Percentiles rank a stretch among this genome's conserved stretches.
phyloP scores from a whole-genome alignment of 1,284 basidiomycete species.

The Neolentinus lepideus region DNA sequence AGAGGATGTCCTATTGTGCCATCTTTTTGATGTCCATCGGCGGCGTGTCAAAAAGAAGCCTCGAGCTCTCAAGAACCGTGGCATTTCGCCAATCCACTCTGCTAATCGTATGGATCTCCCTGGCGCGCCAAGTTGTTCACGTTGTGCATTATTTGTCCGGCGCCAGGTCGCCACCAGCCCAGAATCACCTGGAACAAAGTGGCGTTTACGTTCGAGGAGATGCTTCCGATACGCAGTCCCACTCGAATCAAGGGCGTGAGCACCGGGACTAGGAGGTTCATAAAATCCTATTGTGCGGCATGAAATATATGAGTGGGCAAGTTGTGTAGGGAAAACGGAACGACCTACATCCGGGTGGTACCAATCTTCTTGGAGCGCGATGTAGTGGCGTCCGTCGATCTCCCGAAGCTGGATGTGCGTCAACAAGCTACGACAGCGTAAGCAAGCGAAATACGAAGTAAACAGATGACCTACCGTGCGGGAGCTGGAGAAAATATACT shows the following conservation, averaged over 20 bases:
- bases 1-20: too few relatives aligned
- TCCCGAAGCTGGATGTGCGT: slow-evolving; percentile 35
- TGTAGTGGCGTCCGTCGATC: slow-evolving; percentile 33
- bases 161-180: background rate
- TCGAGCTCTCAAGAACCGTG: too few relatives aligned
- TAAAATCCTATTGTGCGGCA: slow-evolving; percentile 34
- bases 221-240: slow-evolving; percentile 28
- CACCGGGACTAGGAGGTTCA: slow-evolving; percentile 42
- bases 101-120: background rate
- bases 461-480: slow-evolving; percentile 30
- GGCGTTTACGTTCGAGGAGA: slow-evolving; percentile 37
- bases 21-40: too few relatives aligned
- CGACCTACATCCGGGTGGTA: slow-evolving; percentile 49
- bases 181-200: background rate
- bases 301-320: background rate
- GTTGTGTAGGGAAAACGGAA: background rate
- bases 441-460: background rate
- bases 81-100: too few relatives aligned
- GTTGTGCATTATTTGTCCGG: background rate
- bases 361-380: slow-evolving; percentile 52
- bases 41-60: too few relatives aligned
- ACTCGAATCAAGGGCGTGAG: slow-evolving; percentile 34
- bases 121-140: background rate
- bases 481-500: slow-evolving; percentile 38
- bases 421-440: slow-evolving; percentile 14